Conservation (phyloP, 805 yeast species). For the Torulaspora indica region DNA sequence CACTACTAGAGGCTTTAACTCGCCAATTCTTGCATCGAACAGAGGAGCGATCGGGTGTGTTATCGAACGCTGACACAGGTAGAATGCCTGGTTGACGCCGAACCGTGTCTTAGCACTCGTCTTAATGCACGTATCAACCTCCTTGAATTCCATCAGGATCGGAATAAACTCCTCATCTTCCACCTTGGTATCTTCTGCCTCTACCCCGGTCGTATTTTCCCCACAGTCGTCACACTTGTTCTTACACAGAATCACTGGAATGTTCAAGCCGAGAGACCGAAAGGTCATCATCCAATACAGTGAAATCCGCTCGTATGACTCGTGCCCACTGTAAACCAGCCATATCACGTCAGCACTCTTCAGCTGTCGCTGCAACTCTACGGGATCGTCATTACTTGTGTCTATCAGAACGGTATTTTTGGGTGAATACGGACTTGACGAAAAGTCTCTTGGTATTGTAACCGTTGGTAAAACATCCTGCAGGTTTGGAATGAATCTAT, state of each 20-base stretch:
- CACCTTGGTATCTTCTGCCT: slow-evolving; percentile 42
- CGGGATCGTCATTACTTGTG: slow-evolving; percentile 65
- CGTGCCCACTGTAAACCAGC: slow-evolving; percentile 92
- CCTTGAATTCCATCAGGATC: slow-evolving; percentile 83
- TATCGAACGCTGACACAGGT: slow-evolving; percentile 88
- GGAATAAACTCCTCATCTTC: slow-evolving; percentile 81
- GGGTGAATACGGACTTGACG: slow-evolving; percentile 55
- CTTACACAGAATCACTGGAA: slow-evolving; percentile 88
- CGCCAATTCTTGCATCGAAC: slow-evolving; percentile 86
- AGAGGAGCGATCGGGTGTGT: slow-evolving; percentile 90
- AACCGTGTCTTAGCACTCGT: slow-evolving; percentile 80
- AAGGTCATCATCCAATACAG: slow-evolving; percentile 93
- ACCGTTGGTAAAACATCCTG: slow-evolving; percentile 80
- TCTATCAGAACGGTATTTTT: slow-evolving; percentile 72
- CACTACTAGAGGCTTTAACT: slow-evolving; percentile 68
- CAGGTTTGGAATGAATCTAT: slow-evolving; percentile 67
- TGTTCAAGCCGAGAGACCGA: slow-evolving; percentile 86
- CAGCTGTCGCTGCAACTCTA: slow-evolving; percentile 61
- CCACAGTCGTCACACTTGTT: slow-evolving; percentile 59
- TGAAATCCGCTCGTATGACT: slow-evolving; percentile 87
- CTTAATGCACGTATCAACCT: slow-evolving; percentile 85
- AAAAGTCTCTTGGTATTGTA: slow-evolving; percentile 70
- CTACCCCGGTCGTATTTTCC: slow-evolving; percentile 11
- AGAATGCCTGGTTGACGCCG: slow-evolving; percentile 80
- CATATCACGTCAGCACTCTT: slow-evolving; percentile 86